Base-by-base conservation (phyloP, 2,329 filamentous ascomycete genomes). In the Calonectria ilicicola region DNA sequence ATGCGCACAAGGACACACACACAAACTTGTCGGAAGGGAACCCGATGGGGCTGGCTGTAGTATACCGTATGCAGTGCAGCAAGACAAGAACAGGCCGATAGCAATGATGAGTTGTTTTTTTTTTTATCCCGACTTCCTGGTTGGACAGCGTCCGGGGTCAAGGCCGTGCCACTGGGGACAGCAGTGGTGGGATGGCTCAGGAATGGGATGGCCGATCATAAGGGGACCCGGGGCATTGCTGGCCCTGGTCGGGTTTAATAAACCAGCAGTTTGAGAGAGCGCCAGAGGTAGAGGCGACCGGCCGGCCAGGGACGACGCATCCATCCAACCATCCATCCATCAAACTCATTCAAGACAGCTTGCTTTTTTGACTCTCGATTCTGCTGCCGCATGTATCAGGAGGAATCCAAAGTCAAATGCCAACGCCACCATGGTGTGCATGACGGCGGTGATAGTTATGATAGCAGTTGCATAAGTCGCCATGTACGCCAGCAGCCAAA, bases 121-220 rank as follows among this genome's bases (percentile, higher is more conserved):
- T 68, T 72, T 68, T 65, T 75, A 75, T 78, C 63, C 72, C 53
- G 67, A 58, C 40, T 46, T 53, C 56, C 73, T 79, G 77, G 77
- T 79, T 79, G 74, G 77, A 73, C 65, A 58, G 53, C 23, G 56
- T 49, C 69, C 56, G 38, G 69, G 69, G 46, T 38, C 26, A 62
- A 62, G 51, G 63, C 58, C 40, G 58, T 19, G 58, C 58, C 40
- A 26, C 58, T 63, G 62, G 38, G 38, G 46, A 35, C 27, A 29
- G 27, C 35, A 42, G 40, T 44, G 27, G 35, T 23, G 58, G 38
- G 51, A 53, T 58, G 42, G 62, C 26, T 38, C 53, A 44, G 65
- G 66, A 58, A 63, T 68, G 66, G 47, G 66, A 67, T 71, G 56
- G 63, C 69, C 53, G 63, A 67, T 70, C 63, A 63, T 35, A 66